Base-by-base conservation (phyloP, 352 stramenopile genomes). In the Phytophthora sojae region DNA sequence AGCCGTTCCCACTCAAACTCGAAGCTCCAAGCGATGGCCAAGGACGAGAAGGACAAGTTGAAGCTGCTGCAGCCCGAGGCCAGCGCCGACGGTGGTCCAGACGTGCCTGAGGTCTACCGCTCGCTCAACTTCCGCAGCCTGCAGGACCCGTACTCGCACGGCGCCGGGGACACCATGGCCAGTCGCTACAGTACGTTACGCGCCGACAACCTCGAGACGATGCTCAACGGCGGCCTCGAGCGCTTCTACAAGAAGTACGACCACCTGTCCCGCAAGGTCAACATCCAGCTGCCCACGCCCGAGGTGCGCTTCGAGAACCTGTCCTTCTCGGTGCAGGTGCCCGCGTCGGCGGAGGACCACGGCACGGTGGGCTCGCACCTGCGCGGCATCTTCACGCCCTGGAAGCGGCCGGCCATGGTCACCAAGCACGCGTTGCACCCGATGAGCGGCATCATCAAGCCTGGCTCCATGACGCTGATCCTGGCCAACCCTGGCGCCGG, bases 361-460 rank as follows among this genome's bases (percentile, higher is more conserved):
- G 70, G 70, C 53, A 91, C 86, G 35, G 86, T 94, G 39, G 86
- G 86, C 0, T 73, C 77, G 21, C 83, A 89, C 57, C 30, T 94
- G 26, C 55, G 64, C 17, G 75, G 73, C 39, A 67, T 89, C 56
- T 67, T 87, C 39, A 87, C 70, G 50, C 85, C 83, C 3, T 93
- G 83, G 83, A 44, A 86, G 6, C 80, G 79, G 61, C 76, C 50
- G n/a, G 21, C 21, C 21, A 21, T 21, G 21, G 21, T 21, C 21
- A 79, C 79, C 30, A 77, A 87, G 26, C 64, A 85, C 23, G 81
- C 91, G 39, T 63, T 92, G 56, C 80, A 92, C 52, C 83, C 81
- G 25, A 91, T 92, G 78, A 89, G 21, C 68, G 96, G 98, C 45
- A 98, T 99, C 69, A 88, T 92, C 57, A 78, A 81, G 7, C 77